Conservation (phyloP, 1,284 basidiomycete species). For the Sphaerobolus stellatus region DNA sequence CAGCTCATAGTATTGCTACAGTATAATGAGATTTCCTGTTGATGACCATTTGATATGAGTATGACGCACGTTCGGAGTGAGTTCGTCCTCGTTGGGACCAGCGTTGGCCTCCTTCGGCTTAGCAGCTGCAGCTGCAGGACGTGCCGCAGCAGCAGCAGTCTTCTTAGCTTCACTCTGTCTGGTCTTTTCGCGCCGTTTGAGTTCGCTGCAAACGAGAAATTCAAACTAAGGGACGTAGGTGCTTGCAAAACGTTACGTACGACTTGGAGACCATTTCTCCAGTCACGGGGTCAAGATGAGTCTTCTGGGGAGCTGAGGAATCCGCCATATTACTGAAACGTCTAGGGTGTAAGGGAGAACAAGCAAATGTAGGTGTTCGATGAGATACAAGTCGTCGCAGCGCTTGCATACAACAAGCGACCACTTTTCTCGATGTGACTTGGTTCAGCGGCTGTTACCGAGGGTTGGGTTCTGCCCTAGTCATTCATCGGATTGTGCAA, state of each 20-base stretch:
- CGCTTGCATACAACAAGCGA: conserved; percentile 10
- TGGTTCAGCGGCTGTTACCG: not conserved
- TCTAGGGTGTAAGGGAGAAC: conserved; percentile 1
- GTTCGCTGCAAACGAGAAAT: conserved; percentile 58
- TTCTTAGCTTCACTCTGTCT: conserved; percentile 84
- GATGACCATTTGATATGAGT: not conserved
- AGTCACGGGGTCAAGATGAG: conserved; percentile 82
- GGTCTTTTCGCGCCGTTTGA: conserved; percentile 88
- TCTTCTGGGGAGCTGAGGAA: conserved; percentile 12
- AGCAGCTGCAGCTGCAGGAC: conserved; percentile 34
- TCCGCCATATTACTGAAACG: conserved; percentile 8
- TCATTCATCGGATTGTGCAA: no score
- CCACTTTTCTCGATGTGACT: not conserved
- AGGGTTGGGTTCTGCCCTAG: no score
- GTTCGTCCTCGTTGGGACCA: conserved; percentile 64
- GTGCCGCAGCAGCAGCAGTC: conserved; percentile 69
- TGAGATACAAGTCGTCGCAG: conserved; percentile 3
- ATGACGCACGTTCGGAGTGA: conserved; percentile 76
- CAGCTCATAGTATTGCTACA: conserved; percentile 94
- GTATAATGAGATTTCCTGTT: conserved; percentile 2
- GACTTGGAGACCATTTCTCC: conserved; percentile 95
- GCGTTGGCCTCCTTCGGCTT: conserved; percentile 38
- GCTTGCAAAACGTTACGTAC: conserved; percentile 47
- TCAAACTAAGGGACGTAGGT: conserved; percentile 26
- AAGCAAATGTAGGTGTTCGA: not conserved